Evolutionary conservation across 2,329 filamentous ascomycete genomes (phyloP), one percentile per base, ranked within the genome.

Genomic region (Penicillium sp.): DNA sequence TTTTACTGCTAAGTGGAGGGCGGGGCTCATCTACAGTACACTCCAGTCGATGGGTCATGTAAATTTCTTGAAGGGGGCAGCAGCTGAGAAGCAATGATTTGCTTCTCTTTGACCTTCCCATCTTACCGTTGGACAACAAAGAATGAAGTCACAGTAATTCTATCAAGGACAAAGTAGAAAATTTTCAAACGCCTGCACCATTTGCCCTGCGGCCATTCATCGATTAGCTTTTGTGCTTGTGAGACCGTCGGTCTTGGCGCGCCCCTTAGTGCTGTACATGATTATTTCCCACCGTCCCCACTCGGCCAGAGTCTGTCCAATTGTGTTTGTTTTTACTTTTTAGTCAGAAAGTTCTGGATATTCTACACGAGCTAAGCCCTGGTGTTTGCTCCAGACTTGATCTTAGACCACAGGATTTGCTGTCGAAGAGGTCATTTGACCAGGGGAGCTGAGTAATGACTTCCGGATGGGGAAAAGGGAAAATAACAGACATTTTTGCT

Each of bases 241-340:
- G 65, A 69, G 64, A 68, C 65, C 64, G 58, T 63, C 61, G 39
- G 39, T 60, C 43, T 66, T 67, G 64, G 66, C 61, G 66, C 54
- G 60, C 6, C 60, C 66, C 65, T 64, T 66, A 66, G 61, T 63
- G 56, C 60, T 56, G 58, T 60, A 58, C 59, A 54, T 63, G 61
- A 62, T 63, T 58, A 60, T 65, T 62, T 61, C 56, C 55, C 50
- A 59, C 52, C 47, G 43, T 58, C 64, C 39, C 61, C 63, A 62
- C 65, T 62, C 19, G n/a, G 44, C 46, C n/a, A 33, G 22, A n/a
- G 24, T 27, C 14, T 52, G 37, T 47, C 40, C 36, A 44, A 31
- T 24, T 46, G 43, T 31, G 40, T 47, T 41, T 52, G 14, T 10
- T 50, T 24, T 39, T 18, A 44, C 13, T 4, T n/a, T 31, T 31